Evolutionary conservation across 1,139 yeast species (phyloP).

Genomic region (Hyphopichia burtonii): DNA sequence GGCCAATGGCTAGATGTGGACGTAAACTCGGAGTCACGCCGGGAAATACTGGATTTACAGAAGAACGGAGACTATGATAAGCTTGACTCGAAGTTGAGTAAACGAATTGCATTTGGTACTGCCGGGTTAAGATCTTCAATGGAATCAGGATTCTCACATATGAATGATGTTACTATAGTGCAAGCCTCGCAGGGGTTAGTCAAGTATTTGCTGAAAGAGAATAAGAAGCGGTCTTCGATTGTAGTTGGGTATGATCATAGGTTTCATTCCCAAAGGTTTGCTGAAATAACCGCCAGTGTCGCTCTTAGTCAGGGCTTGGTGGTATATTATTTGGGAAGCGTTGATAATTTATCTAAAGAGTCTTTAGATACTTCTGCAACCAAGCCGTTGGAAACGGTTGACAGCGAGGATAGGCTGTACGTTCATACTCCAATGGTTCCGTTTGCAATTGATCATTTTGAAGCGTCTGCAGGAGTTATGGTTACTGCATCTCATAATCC

Average conservation of each 20-base stretch:
- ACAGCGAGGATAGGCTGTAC: constrained; percentile 12
- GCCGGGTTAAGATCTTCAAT: constrained; percentile 86
- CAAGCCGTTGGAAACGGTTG: constrained; percentile 1
- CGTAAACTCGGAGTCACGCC: constrained; percentile 51
- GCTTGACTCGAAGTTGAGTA: constrained; percentile 50
- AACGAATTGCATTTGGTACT: constrained; percentile 82
- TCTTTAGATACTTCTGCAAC: constrained; percentile 16
- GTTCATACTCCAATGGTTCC: constrained; percentile 96
- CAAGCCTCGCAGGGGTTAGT: constrained; percentile 95
- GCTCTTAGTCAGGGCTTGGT: constrained; percentile 67
- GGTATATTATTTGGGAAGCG: constrained; percentile 61
- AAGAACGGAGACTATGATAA: constrained; percentile 36
- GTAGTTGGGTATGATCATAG: constrained; percentile 95
- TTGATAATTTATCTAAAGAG: constrained; percentile 28
- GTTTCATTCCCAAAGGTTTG: constrained; percentile 74
- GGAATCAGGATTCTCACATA: constrained; percentile 87
- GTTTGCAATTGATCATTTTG: constrained; percentile 63
- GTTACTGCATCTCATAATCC: constrained; percentile 97
- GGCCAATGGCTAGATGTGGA: constrained; percentile 51
- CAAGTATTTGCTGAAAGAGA: constrained; percentile 40
- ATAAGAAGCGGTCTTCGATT: constrained; percentile 30
- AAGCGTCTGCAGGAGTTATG: constrained; percentile 86
- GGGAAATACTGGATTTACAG: constrained; percentile 54
- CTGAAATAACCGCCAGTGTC: constrained; percentile 73
- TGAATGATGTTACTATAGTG: constrained; percentile 86